Evolutionary conservation across 352 stramenopile species (phyloP).

Genomic region (Peronospora farinosa): DNA sequence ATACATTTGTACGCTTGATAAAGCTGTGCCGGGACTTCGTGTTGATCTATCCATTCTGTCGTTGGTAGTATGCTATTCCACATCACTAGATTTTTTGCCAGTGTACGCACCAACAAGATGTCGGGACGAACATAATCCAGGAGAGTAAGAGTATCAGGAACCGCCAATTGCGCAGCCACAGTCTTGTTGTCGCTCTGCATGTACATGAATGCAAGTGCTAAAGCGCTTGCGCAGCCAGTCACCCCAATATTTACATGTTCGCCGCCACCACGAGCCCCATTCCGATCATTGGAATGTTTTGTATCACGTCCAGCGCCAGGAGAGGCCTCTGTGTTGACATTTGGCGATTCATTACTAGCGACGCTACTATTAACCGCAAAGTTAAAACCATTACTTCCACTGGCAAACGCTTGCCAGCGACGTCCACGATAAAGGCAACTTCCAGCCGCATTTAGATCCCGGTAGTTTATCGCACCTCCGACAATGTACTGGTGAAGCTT

Average conservation of each 20-base stretch:
- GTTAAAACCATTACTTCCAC: conserved; percentile 16
- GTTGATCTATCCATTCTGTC: conserved; percentile 83
- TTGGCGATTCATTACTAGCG: conserved; percentile 12
- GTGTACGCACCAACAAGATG: conserved; percentile 90
- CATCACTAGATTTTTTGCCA: conserved; percentile 92
- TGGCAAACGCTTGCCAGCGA: conserved; percentile 54
- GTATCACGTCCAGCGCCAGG: conserved; percentile 48
- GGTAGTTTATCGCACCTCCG: conserved; percentile 58
- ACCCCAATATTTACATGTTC: conserved; percentile 94
- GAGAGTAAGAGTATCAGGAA: conserved; percentile 93
- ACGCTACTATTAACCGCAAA: conserved; percentile 15
- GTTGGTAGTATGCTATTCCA: conserved; percentile 92
- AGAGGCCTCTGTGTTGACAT: conserved; percentile 22
- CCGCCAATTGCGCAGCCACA: conserved; percentile 74
- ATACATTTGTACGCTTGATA: conserved; percentile 41
- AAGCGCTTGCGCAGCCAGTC: conserved; percentile 88
- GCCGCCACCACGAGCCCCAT: conserved; percentile 24
- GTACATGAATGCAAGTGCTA: conserved; percentile 96
- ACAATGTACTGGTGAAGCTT: conserved; percentile 93
- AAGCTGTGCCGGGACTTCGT: conserved; percentile 55
- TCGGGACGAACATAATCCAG: conserved; percentile 95
- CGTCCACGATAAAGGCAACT: conserved; percentile 70
- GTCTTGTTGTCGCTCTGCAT: conserved; percentile 89
- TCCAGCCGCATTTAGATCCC: conserved; percentile 37
- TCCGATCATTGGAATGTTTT: conserved; percentile 41